phyloP scores from a whole-genome alignment of 2,329 filamentous ascomycete species.

The Colletotrichum plurivorum region DNA sequence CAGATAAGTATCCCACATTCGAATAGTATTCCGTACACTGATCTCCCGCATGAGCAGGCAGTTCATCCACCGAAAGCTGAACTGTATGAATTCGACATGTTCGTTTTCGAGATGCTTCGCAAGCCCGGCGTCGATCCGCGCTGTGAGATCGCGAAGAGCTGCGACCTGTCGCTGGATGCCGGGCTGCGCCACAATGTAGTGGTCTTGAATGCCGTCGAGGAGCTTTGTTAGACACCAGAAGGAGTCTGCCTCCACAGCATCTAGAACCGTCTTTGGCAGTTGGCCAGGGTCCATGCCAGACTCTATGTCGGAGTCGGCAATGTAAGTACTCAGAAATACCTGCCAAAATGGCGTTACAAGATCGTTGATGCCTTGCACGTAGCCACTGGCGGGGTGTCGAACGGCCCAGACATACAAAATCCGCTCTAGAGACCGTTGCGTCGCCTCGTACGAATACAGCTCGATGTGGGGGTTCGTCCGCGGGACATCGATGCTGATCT shows the following conservation, averaged over 20 bases:
- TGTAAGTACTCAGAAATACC: constrained; percentile 94
- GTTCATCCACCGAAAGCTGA: constrained; percentile 99
- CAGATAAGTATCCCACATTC: constrained; percentile 99
- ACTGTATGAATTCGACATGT: constrained; percentile 98
- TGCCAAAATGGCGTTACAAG: constrained; percentile 98
- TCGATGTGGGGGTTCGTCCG: constrained; percentile 96
- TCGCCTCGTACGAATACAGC: constrained; percentile 95
- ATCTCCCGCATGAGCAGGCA: constrained; percentile 98
- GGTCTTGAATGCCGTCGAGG: constrained; percentile 98
- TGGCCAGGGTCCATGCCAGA: constrained; percentile 97
- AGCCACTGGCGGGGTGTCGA: constrained; percentile 95
- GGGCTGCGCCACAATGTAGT: constrained; percentile 98
- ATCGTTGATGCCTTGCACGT: constrained; percentile 99
- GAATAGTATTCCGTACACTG: constrained; percentile 94
- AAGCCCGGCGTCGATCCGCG: constrained; percentile 86
- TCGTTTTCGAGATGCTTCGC: constrained; percentile 92
- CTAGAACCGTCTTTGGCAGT: constrained; percentile 88
- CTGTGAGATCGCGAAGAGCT: constrained; percentile 89
- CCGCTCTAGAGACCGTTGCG: constrained; percentile 91
- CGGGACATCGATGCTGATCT: constrained; percentile 98
- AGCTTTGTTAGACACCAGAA: constrained; percentile 99
- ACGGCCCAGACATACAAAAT: constrained; percentile 99
- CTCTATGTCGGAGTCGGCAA: constrained; percentile 93
- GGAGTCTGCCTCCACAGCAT: constrained; percentile 96
- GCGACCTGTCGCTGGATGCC: constrained; percentile 96